These are phyloP conservation scores for Plasmodium cynomolgi DNA, from an alignment of 169 alveolate species.

Conservation along the genomic window DNA sequence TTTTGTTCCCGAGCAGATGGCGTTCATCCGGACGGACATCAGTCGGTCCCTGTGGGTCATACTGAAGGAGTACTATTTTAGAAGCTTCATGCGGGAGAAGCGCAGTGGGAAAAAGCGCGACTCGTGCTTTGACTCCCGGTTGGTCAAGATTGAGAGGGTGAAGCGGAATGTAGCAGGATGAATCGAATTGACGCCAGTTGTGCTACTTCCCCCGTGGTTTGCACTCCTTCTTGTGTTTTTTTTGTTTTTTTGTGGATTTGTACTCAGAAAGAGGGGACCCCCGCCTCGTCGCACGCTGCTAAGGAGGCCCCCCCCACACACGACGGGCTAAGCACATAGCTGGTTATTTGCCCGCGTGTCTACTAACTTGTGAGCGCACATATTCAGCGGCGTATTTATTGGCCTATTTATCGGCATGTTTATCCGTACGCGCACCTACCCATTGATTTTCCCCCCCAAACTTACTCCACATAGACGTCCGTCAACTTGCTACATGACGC, in stretches of 20 bases:
- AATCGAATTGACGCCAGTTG: not conserved
- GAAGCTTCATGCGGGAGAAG: constrained; percentile 36
- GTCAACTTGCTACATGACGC: not conserved
- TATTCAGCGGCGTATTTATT: not conserved
- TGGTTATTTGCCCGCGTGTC: not conserved
- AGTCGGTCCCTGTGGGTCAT: constrained; percentile 61
- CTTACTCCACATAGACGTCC: not conserved
- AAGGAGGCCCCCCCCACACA: not conserved
- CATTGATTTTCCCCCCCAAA: not conserved
- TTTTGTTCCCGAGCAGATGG: constrained; percentile 34
- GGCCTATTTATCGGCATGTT: not conserved
- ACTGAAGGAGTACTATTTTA: constrained; percentile 66
- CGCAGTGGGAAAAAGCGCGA: constrained; percentile 1
- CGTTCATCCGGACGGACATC: constrained; percentile 61
- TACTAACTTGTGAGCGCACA: not conserved
- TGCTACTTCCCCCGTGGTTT: not conserved
- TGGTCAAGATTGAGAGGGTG: constrained; percentile 50
- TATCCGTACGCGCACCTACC: not conserved
- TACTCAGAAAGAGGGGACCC: not conserved
- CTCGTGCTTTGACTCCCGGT: constrained; percentile 9
- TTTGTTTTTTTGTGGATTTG: constrained; percentile 6
- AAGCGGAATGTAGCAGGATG: not conserved
- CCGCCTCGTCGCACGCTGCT: not conserved
- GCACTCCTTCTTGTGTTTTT: not conserved
- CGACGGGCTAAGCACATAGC: not conserved